Evolutionary conservation across 2,329 filamentous ascomycete species (phyloP), one percentile per base, ranked within the genome.

Genomic region (Arachnopeziza araneosa): DNA sequence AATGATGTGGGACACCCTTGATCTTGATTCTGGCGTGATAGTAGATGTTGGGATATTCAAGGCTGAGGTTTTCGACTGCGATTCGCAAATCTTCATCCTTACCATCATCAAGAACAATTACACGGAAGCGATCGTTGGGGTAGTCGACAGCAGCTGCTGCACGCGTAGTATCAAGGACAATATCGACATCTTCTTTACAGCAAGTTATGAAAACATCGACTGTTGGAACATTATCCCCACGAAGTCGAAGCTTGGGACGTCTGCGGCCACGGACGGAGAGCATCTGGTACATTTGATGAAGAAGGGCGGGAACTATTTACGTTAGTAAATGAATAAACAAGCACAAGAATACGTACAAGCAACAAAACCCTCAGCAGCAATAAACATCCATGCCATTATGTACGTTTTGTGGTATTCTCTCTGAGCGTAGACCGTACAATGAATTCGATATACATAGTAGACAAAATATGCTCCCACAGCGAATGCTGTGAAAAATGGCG

Each of bases 231-330:
- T 79, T 73, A 12, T 77, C 73, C 17, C 79, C 79, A 1, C 71
- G 71, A n/a, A 84, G 70, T 24, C 82, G 73, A 52, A 86, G 71
- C 76, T 81, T 80, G 1, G 81, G 80, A 24, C 82, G 75, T 19
- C 75, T 74, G 24, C 83, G 75, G 72, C 79, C 79, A 72, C 83
- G 83, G 63, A 84, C 71, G 0, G 81, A 79, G 73, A 79, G 77
- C 76, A 85, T 79, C 1, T 81, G 83, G 80, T 81, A 84, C 48
- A 78, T 73, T 65, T 83, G 82, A 73, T 85, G 82, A 74, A 83
- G 77, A 44, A 84, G 71, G 2, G 80, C 77, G 6, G 82, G 83
- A 56, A 83, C 75, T 68, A 50, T 52, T 26, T 2, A 23, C n/a
- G 21, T 64, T 32, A 64, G 61, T 24, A 44, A 52, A 10, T 50